phyloP scores from a whole-genome alignment of 495 filamentous ascomycete species.

The Trichoderma asperelloides region DNA sequence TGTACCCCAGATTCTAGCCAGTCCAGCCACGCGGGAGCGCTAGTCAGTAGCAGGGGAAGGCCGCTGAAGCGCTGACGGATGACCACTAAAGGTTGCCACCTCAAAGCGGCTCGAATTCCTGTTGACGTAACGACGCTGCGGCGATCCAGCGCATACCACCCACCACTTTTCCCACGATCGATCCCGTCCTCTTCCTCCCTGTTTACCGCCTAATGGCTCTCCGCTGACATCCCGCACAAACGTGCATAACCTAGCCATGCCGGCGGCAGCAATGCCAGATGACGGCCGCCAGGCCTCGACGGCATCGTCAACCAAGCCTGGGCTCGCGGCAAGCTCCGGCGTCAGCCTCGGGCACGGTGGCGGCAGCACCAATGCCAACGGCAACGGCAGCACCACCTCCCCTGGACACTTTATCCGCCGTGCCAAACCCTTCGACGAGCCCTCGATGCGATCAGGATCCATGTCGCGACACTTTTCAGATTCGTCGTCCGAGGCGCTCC shows the following conservation, averaged over 20 bases:
- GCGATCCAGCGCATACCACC: not conserved
- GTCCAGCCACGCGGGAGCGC: not conserved
- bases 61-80: not conserved
- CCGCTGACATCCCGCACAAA: not conserved
- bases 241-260: not conserved
- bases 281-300: conserved; percentile 1
- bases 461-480: conserved; percentile 14
- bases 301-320: not conserved
- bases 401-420: conserved; percentile 21
- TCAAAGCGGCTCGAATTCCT: not conserved
- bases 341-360: not conserved
- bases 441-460: conserved; percentile 16
- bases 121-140: not conserved
- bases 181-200: not conserved
- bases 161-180: not conserved
- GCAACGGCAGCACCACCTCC: conserved; percentile 11
- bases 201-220: not conserved
- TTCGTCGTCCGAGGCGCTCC: conserved; percentile 20
- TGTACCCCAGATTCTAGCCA: conserved; percentile 2
- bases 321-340: not conserved
- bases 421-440: conserved; percentile 24
- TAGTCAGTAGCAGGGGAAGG: not conserved
- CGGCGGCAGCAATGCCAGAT: not conserved
- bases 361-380: too few species aligned
- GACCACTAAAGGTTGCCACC: not conserved